Evolutionary conservation across 1,284 basidiomycete genomes (phyloP).

Genomic region (Irpex sp.): DNA sequence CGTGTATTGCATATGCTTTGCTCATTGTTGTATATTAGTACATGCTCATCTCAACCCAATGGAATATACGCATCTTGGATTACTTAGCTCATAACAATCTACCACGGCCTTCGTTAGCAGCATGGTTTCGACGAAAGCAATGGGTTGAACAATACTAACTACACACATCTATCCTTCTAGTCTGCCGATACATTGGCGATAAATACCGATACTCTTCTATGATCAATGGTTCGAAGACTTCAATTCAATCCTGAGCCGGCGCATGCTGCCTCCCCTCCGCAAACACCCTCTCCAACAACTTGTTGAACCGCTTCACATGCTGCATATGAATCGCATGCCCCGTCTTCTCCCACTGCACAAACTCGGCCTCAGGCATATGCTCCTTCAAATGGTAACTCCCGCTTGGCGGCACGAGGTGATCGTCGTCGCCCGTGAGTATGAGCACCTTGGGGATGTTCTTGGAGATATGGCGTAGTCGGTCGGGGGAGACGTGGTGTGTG

Average conservation of each 20-base stretch:
- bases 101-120: too few species aligned
- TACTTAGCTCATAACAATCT: too few species aligned
- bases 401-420: conserved; percentile 57
- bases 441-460: conserved; percentile 52
- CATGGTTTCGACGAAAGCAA: too few species aligned
- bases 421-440: conserved; percentile 75
- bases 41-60: background rate
- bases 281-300: conserved; percentile 50
- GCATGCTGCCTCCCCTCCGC: conserved; percentile 41
- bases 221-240: background rate
- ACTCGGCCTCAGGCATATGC: conserved; percentile 67
- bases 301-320: conserved; percentile 45
- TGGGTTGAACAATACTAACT: too few species aligned
- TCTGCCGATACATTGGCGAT: too few species aligned
- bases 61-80: background rate
- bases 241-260: background rate
- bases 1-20: background rate
- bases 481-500: conserved; percentile 60
- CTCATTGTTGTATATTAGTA: background rate
- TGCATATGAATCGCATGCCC: conserved; percentile 70
- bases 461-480: conserved; percentile 52
- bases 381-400: conserved; percentile 56
- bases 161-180: too few species aligned
- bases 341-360: conserved; percentile 54
- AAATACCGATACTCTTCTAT: background rate